Evolutionary conservation across 257 asterid genomes (phyloP), one percentile per base, ranked within the genome.

Genomic region (Eucommia ulmoides): DNA sequence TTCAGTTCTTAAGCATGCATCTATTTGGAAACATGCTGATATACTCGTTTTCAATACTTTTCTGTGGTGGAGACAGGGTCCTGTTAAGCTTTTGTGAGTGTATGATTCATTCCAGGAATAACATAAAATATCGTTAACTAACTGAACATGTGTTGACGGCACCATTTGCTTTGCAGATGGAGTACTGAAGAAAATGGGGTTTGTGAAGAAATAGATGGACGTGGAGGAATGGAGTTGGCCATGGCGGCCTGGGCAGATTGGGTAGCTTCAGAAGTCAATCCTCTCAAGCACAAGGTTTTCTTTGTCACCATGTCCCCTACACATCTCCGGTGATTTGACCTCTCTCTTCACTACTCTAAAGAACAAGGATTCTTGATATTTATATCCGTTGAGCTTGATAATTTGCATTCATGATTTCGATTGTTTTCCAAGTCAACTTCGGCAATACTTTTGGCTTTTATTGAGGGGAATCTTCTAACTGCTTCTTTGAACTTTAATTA

Each of bases 251-350:
- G 96, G 96, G 94, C 93, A 0, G 70, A 78, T 66, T 85, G 94
- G 98, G 83, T 91, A 33, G 76, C 67, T 21, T 49, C 66, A 8
- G 57, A 68, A 41, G 70, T 78, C 26, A 84, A 91, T 65, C 80
- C 82, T 25, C 41, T 19, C 45, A 80, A 80, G 75, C 70, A 74
- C 71, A 67, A 65, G 69, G 88, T 84, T 25, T 86, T 86, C 64
- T 91, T 85, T 53, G 83, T 86, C 22, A 85, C 98, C 51, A 86
- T 91, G 96, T 91, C 98, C 16, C 98, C 98, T 38, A 91, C 96
- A 19, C 98, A 91, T 81, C 49, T 65, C 33, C 3, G 24, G 96
- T 91, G 77, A 67, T 77, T 59, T 54, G n/a, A 14, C 23, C n/a
- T n/a, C n/a, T n/a, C n/a, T n/a, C n/a, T n/a, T n/a, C n/a, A n/a